These are phyloP conservation scores for Pseudonitzschia pungens DNA, from an alignment of 108 stramenopile genomes.

Conservation along the genomic window DNA sequence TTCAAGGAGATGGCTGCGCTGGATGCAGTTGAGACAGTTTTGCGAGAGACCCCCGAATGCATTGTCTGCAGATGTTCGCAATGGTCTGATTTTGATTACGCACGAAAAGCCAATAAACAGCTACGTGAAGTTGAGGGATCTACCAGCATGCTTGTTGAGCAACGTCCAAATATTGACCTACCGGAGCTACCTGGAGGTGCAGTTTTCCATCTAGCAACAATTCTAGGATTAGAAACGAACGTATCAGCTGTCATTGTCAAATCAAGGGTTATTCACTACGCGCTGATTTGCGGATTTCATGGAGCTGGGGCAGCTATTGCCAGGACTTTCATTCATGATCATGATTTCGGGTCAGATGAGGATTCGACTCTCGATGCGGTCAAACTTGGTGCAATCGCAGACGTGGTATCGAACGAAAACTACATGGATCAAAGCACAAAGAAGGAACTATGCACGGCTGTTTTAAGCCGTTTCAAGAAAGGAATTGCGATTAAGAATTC, in stretches of 20 bases:
- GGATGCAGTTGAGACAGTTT: slow-evolving; percentile 44
- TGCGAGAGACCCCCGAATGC: slow-evolving; percentile 40
- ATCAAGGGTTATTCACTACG: slow-evolving; percentile 46
- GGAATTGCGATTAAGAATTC: not conserved
- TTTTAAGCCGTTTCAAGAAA: slow-evolving; percentile 9
- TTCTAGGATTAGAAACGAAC: slow-evolving; percentile 44
- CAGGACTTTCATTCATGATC: slow-evolving; percentile 55
- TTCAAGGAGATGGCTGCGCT: slow-evolving; percentile 37
- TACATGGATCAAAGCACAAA: slow-evolving; percentile 32
- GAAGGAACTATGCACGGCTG: slow-evolving; percentile 33
- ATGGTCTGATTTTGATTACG: slow-evolving; percentile 51
- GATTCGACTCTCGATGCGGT: slow-evolving; percentile 5
- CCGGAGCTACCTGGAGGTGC: slow-evolving; percentile 61
- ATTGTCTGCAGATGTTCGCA: slow-evolving; percentile 54
- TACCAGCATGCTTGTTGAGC: not conserved
- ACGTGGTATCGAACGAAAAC: slow-evolving; percentile 25
- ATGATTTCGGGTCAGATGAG: slow-evolving; percentile 27
- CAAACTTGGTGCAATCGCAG: slow-evolving; percentile 18
- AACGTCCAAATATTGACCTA: slow-evolving; percentile 25
- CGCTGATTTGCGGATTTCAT: slow-evolving; percentile 40
- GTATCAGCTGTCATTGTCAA: slow-evolving; percentile 46
- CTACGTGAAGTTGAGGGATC: slow-evolving; percentile 7
- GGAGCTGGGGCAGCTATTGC: slow-evolving; percentile 61
- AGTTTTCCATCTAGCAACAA: slow-evolving; percentile 62
- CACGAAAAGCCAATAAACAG: slow-evolving; percentile 30